Evolutionary conservation across 2,329 filamentous ascomycete genomes (phyloP).

Genomic region (Cytospora piceicola): DNA sequence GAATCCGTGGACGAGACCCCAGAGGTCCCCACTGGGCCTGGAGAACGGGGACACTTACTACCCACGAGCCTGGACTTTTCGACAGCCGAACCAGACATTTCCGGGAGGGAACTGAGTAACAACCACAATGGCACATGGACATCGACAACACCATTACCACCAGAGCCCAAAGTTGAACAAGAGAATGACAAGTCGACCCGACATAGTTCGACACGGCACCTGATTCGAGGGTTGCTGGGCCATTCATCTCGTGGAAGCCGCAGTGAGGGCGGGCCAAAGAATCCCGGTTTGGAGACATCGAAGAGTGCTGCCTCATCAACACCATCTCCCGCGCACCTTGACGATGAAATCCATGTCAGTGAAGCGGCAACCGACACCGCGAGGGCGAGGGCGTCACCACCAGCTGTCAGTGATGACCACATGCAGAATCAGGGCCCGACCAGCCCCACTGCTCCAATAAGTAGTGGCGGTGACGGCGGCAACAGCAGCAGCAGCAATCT

Average conservation of each 20-base stretch:
- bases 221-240: slow-evolving; percentile 15
- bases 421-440: not conserved
- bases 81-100: slow-evolving; percentile 7
- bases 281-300: slow-evolving; percentile 13
- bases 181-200: slow-evolving; percentile 1
- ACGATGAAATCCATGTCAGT: not conserved
- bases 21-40: not conserved
- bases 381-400: not conserved
- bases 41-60: not conserved
- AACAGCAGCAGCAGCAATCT: slow-evolving; percentile 1
- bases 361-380: not conserved
- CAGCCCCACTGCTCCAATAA: not conserved
- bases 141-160: slow-evolving; percentile 1
- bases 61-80: not conserved
- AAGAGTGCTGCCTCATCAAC: slow-evolving; percentile 13
- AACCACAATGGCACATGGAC: slow-evolving; percentile 9
- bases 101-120: slow-evolving; percentile 6
- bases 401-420: not conserved
- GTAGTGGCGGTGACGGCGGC: not conserved
- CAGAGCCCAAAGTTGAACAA: slow-evolving; percentile 12
- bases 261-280: not conserved
- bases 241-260: slow-evolving; percentile 9
- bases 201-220: slow-evolving; percentile 7
- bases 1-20: not conserved
- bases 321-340: slow-evolving; percentile 4